Percentiles rank a stretch among this genome's conserved stretches.
These are phyloP conservation scores for Pterocarpus santalinus DNA, from an alignment of 306 rosid species.

Conservation along the genomic window DNA sequence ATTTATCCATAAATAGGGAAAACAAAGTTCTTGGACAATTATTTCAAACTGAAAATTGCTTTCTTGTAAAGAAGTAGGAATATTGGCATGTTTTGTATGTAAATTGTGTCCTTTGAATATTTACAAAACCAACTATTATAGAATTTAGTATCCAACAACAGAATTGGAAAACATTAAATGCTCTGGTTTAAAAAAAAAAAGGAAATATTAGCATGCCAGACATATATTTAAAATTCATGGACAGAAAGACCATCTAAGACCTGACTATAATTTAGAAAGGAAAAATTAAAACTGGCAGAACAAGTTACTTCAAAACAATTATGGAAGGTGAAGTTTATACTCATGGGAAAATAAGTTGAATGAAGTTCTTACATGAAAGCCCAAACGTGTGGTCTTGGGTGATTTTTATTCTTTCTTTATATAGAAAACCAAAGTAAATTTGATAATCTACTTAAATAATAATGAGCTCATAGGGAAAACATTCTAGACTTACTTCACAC, in stretches of 20 bases:
- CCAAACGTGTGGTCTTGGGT: background rate
- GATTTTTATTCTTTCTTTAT: background rate
- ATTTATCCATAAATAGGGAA: constrained; percentile 1
- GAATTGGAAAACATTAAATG: background rate
- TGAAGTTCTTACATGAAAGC: too few species aligned
- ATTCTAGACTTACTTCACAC: background rate
- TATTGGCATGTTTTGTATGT: background rate
- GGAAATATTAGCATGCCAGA: background rate
- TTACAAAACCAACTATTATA: background rate
- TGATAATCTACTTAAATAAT: constrained; percentile 16
- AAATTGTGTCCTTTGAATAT: background rate
- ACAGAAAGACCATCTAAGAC: background rate
- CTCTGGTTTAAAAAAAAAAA: background rate
- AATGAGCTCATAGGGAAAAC: background rate
- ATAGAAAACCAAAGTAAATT: background rate
- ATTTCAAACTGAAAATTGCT: constrained; percentile 13
- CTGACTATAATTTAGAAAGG: too few species aligned
- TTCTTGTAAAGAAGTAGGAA: constrained; percentile 3
- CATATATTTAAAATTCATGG: background rate
- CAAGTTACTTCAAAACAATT: too few species aligned
- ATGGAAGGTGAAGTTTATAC: too few species aligned
- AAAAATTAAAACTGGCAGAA: too few species aligned
- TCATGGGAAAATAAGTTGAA: too few species aligned
- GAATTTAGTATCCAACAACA: background rate
- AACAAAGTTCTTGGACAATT: background rate